Conservation (phyloP, 345 rosid species). For the Euclidium syriacum region DNA sequence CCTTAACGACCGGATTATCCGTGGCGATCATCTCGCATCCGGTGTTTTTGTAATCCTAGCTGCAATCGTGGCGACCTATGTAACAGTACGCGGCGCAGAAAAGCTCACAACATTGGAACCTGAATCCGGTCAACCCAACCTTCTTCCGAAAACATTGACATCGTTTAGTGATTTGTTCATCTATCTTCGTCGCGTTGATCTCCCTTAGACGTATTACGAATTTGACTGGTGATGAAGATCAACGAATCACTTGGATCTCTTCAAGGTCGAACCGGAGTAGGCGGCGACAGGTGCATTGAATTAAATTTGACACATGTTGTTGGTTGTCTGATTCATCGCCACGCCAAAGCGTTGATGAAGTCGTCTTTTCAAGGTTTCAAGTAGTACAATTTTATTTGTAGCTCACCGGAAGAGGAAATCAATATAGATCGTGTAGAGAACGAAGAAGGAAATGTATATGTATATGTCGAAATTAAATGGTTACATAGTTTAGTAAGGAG, state of each 20-base stretch:
- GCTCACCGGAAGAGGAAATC: no score
- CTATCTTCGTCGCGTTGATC: constrained; percentile 23
- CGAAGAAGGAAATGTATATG: no score
- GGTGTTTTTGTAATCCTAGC: constrained; percentile 82
- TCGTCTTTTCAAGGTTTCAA: constrained; percentile 54
- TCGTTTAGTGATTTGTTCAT: constrained; percentile 63
- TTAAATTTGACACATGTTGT: constrained; percentile 96
- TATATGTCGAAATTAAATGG: no score
- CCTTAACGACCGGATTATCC: constrained; percentile 92
- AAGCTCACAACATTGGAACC: constrained; percentile 92
- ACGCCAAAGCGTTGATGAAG: constrained; percentile 48
- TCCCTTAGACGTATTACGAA: constrained; percentile 23
- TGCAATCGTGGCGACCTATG: constrained; percentile 90
- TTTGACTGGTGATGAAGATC: constrained; percentile 25
- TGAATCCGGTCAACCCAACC: constrained; percentile 94
- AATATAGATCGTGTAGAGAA: no score
- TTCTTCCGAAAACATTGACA: constrained; percentile 79
- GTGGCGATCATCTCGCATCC: constrained; percentile 92
- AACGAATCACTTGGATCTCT: constrained; percentile 49
- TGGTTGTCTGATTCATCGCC: constrained; percentile 80
- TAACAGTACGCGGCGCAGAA: constrained; percentile 92
- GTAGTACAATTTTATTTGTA: no score
- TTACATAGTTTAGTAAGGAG: no score
- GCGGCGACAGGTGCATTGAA: constrained; percentile 55
- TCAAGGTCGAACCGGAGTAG: constrained; percentile 36